Evolutionary conservation across 129 eudicot genomes (phyloP).

Genomic region (sunflower (Helianthus annuus)): DNA sequence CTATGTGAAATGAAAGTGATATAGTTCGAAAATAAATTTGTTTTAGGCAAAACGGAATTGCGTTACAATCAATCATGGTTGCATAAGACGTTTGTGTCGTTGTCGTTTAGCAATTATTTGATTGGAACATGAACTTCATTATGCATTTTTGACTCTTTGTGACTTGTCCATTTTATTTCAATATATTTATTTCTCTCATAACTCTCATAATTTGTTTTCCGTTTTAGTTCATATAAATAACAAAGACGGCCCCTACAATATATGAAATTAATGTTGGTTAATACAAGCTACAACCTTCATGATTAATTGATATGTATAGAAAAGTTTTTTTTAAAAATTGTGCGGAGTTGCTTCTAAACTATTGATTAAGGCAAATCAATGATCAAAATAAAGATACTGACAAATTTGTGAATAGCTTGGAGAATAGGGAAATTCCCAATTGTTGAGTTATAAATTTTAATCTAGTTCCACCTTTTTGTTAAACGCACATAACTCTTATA

Average conservation of each 20-base stretch:
- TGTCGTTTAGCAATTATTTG: conserved; percentile 23
- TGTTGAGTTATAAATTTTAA: too few relatives aligned
- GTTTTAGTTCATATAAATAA: background rate
- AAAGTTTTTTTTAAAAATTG: too few relatives aligned
- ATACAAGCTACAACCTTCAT: background rate
- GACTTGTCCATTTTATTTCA: conserved; percentile 7
- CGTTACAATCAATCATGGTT: conserved; percentile 2
- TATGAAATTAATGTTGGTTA: background rate
- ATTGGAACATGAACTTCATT: conserved; percentile 5
- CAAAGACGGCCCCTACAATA: background rate
- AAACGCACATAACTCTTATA: too few relatives aligned
- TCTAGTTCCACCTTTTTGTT: too few relatives aligned
- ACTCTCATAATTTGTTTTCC: background rate
- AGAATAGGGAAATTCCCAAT: too few relatives aligned
- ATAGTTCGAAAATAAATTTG: too few relatives aligned
- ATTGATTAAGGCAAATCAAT: too few relatives aligned
- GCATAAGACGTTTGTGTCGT: background rate
- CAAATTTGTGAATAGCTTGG: too few relatives aligned
- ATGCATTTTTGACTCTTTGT: conserved; percentile 9
- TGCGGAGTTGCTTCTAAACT: too few relatives aligned
- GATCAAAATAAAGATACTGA: too few relatives aligned
- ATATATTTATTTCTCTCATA: background rate
- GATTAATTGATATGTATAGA: background rate
- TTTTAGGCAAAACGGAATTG: background rate
- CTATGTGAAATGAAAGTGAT: too few relatives aligned